phyloP scores from a whole-genome alignment of 2,329 filamentous ascomycete species.

The Neoscytalidium dimidiatum region DNA sequence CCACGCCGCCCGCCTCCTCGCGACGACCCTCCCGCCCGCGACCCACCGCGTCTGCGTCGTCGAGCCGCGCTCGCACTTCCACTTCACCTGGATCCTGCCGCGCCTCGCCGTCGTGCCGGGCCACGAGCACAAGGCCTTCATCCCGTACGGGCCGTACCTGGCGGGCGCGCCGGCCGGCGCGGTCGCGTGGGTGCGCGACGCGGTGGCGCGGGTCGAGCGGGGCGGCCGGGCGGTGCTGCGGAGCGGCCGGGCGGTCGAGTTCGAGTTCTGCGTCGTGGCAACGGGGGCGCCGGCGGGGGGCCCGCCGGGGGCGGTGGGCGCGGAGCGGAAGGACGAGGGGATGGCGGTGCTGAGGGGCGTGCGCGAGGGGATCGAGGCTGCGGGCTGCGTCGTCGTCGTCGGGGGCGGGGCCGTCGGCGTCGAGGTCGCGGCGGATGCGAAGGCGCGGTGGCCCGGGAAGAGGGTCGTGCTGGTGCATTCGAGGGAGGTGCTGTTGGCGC shows the following conservation, averaged over 20 bases:
- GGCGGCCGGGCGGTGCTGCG: slow-evolving; percentile 31
- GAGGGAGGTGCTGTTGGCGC: slow-evolving; percentile 53
- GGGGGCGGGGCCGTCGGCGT: slow-evolving; percentile 1
- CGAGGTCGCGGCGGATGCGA: slow-evolving; percentile 59
- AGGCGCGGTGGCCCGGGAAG: slow-evolving; percentile 58
- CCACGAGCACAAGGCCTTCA: slow-evolving; percentile 61
- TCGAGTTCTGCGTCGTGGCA: neutral
- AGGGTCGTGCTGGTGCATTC: slow-evolving; percentile 61
- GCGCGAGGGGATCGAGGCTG: neutral
- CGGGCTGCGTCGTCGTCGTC: neutral
- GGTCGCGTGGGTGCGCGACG: slow-evolving; percentile 45
- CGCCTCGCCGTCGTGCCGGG: slow-evolving; percentile 58
- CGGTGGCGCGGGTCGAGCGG: slow-evolving; percentile 45
- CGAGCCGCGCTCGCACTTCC: slow-evolving; percentile 63
- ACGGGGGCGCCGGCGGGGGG: neutral
- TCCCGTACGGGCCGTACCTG: slow-evolving; percentile 56
- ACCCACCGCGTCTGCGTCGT: slow-evolving; percentile 57
- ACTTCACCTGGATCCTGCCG: slow-evolving; percentile 63
- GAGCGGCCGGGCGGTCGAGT: neutral
- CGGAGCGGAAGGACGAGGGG: slow-evolving; percentile 45
- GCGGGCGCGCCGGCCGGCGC: slow-evolving; percentile 36
- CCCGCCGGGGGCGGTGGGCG: slow-evolving; percentile 23
- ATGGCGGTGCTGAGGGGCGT: slow-evolving; percentile 50
- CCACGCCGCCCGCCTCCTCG: slow-evolving; percentile 51
- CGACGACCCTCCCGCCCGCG: slow-evolving; percentile 52